Evolutionary conservation across 2,329 filamentous ascomycete species (phyloP), one percentile per base, ranked within the genome.

Genomic region (Cladosporium sp.): DNA sequence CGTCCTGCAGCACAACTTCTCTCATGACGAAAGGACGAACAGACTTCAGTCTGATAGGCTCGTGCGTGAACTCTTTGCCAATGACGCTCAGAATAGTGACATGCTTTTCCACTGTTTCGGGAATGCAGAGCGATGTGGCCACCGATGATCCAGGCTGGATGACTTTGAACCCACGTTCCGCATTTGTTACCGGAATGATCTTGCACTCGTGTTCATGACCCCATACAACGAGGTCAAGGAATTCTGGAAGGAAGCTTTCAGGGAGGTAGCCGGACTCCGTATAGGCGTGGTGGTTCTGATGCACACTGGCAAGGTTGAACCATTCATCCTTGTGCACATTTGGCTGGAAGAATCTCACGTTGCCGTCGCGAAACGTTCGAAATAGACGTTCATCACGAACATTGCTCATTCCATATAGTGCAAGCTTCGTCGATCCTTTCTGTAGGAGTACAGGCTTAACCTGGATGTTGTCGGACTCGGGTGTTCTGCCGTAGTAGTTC

Each of bases 71-170:
- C 9, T 91, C 81, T 54, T 84, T 87, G 8, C 91, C 92, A 0
- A 84, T 93, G 49, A 98, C 75, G 60, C 79, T 93, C 46, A 97
- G 68, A 16, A 98, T 86, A 1, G 90, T 85, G 6, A 97, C 88
- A 53, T 97, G 87, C 67, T 98, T 98, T 7, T 89, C 77, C 1
- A 90, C 89, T 0, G 93, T 88, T 71, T 98, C 93, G 28, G 91
- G 91, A 0, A 87, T 86, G 8, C 93, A 84, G 0, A 98, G 75
- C 0, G 93, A 97, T 1, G 93, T 98, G 0, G 92, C 93, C 0
- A 98, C 86, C 0, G 93, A 97, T 0, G 93, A 98, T 0, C 93
- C 93, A 0, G 93, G 93, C 64, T 98, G 93, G 82, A 98, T 96
- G 58, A 98, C 92, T 61, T 93, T 84, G 61, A 98, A 98, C 0